Evolutionary conservation across 129 eudicot genomes (phyloP).

Genomic region (Arctium minus): DNA sequence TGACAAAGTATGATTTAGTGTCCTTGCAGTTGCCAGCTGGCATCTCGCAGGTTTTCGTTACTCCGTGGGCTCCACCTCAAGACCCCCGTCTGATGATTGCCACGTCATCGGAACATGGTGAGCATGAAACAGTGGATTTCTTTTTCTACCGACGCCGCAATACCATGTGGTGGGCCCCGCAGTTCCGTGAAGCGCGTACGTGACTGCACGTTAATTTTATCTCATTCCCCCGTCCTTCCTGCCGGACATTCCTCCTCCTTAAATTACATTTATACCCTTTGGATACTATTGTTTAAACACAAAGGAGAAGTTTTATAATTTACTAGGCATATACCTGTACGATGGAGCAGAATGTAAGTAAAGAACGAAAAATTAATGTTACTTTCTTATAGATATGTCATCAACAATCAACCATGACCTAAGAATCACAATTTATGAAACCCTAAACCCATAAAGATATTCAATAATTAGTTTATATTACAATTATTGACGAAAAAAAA

Average conservation of each 20-base stretch:
- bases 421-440: too few species aligned
- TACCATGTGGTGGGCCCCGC: neutral
- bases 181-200: neutral
- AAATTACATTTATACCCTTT: neutral
- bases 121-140: neutral
- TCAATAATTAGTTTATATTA: too few species aligned
- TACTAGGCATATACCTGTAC: too few species aligned
- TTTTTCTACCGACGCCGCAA: slow-evolving; percentile 1
- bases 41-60: neutral
- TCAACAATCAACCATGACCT: too few species aligned
- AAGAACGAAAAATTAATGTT: too few species aligned
- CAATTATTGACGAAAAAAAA: too few species aligned
- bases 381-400: too few species aligned
- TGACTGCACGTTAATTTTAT: neutral
- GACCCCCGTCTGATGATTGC: neutral
- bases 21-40: neutral
- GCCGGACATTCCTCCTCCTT: neutral
- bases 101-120: neutral
- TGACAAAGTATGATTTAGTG: neutral
- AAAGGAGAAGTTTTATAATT: too few species aligned
- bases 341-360: too few species aligned
- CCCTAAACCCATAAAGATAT: too few species aligned
- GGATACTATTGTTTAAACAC: neutral
- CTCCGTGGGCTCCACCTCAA: neutral
- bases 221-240: neutral